Conservation (phyloP, 2,329 filamentous ascomycete genomes). For the Coniosporium tulheliwenetii region DNA sequence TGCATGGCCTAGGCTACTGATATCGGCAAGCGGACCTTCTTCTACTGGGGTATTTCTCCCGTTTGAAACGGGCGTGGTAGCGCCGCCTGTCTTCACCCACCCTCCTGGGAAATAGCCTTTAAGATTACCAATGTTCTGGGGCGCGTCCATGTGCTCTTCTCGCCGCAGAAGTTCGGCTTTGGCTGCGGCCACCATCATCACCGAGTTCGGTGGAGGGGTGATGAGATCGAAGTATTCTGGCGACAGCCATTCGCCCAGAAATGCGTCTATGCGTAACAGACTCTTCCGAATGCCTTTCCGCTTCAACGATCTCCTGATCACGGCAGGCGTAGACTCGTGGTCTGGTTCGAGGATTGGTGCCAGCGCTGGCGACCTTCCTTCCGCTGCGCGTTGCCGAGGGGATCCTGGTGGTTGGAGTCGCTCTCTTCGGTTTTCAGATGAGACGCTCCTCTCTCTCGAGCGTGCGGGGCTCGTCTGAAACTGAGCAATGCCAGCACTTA, state of each 20-base stretch:
- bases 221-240: constrained; percentile 90
- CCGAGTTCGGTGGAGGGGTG: constrained; percentile 70
- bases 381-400: not conserved
- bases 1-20: constrained; percentile 21
- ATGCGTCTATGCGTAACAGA: constrained; percentile 71
- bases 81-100: constrained; percentile 30
- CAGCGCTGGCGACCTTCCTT: constrained; percentile 9
- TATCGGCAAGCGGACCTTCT: constrained; percentile 9
- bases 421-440: constrained; percentile 11
- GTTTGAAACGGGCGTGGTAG: constrained; percentile 4
- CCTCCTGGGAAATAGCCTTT: constrained; percentile 25
- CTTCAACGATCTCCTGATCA: constrained; percentile 14
- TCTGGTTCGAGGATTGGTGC: constrained; percentile 20
- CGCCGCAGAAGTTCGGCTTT: constrained; percentile 73
- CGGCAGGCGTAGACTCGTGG: constrained; percentile 20
- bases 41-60: constrained; percentile 11
- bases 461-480: constrained; percentile 24
- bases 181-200: constrained; percentile 74
- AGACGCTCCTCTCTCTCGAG: constrained; percentile 3
- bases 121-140: constrained; percentile 29
- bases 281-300: constrained; percentile 27
- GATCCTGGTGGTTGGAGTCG: constrained; percentile 5
- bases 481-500: constrained; percentile 70
- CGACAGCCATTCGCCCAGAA: constrained; percentile 88
- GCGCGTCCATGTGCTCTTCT: constrained; percentile 45